Evolutionary conservation across 257 asterid species (phyloP), one percentile per base, ranked within the genome.

Genomic region (Echites panduratus): DNA sequence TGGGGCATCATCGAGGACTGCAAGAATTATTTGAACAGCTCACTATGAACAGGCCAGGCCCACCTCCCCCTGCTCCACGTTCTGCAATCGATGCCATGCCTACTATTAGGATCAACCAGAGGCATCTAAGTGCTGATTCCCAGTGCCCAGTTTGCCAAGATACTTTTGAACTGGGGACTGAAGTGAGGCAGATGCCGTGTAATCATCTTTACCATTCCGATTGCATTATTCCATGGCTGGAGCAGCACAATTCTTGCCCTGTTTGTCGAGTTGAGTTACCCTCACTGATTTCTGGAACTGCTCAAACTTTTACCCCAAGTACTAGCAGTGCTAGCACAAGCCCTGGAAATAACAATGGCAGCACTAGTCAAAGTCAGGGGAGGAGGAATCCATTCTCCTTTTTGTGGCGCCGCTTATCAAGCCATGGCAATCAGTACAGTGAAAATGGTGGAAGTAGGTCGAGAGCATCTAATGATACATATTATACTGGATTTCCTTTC

Each of bases 301-400:
- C 78, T 75, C 83, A 78, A 41, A 9, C 84, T 50, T 79, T 77
- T 75, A 72, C 68, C 75, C 75, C 82, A 27, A 79, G 94, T 75
- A 69, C 71, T 24, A 82, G 72, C 40, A 79, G 75, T 54, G 38
- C 80, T 29, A 78, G 85, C 68, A 54, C 43, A 66, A 75, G 80
- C 78, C 71, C 73, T 26, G 74, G 81, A 10, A 48, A 82, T 64
- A 80, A 73, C 75, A 85, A 76, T 64, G 77, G 91, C 63, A 76
- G 50, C 59, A 76, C 71, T 50, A n/a, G 75, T 62, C 91, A 84
- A 78, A 84, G 44, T 80, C 91, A 84, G 45, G 89, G 91, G 47
- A 81, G 98, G 61, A 88, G 98, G 85, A 90, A 86, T 77, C 97
- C 93, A 0, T 89, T 90, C 68, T 89, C 97, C 7, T 90, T 87